phyloP scores from a whole-genome alignment of 176 grass and related monocot genomes.

The Areca catechu region DNA sequence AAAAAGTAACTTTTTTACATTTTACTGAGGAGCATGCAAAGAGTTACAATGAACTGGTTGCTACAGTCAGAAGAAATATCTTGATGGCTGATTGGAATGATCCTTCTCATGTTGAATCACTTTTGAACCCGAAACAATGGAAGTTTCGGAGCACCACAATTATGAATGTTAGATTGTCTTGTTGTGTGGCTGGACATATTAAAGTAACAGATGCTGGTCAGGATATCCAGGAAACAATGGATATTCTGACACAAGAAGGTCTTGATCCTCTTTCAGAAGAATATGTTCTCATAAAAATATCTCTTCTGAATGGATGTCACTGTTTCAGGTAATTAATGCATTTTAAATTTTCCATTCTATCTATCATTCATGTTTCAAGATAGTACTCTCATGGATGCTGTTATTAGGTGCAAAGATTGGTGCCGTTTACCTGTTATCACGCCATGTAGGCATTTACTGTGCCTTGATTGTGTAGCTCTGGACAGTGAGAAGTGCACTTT shows the following conservation, averaged over 20 bases:
- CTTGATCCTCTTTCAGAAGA: conserved; percentile 88
- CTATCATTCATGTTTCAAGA: neutral
- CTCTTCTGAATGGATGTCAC: conserved; percentile 61
- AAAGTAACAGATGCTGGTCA: conserved; percentile 85
- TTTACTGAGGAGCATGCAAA: conserved; percentile 79
- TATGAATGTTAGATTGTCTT: conserved; percentile 86
- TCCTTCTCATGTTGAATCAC: conserved; percentile 94
- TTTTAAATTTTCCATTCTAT: conserved; percentile 4
- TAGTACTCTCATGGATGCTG: conserved; percentile 4
- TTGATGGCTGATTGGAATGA: conserved; percentile 99
- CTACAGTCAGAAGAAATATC: conserved; percentile 86
- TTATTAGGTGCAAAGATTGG: conserved; percentile 68
- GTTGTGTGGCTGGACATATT: conserved; percentile 91
- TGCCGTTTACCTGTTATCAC: conserved; percentile 91
- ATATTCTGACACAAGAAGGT: conserved; percentile 49
- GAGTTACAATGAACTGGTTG: conserved; percentile 89
- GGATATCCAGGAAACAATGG: conserved; percentile 95
- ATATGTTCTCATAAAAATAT: conserved; percentile 56
- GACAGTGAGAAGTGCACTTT: conserved; percentile 86
- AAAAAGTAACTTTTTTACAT: conserved; percentile 57
- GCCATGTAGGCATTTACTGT: conserved; percentile 80
- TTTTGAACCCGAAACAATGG: conserved; percentile 94
- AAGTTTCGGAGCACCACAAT: conserved; percentile 81
- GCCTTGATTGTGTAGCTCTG: conserved; percentile 85
- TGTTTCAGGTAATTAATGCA: conserved; percentile 60